These are phyloP conservation scores for Tolypocladium endophyticum DNA, from an alignment of 2,329 filamentous ascomycete species.

Conservation along the genomic window DNA sequence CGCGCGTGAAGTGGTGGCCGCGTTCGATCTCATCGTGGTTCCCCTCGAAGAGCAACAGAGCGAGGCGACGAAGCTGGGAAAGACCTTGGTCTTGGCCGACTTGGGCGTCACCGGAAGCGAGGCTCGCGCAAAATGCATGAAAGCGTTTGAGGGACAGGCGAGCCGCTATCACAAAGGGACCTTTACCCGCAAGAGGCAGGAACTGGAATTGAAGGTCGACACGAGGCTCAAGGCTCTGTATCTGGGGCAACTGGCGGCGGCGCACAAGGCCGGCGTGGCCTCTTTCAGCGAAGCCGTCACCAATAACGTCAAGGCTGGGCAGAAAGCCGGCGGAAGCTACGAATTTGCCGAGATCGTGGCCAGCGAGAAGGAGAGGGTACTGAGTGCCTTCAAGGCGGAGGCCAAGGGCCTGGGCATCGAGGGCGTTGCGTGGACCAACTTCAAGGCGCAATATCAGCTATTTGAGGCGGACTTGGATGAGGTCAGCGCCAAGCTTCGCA, in stretches of 20 bases:
- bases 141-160: constrained; percentile 81
- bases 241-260: constrained; percentile 75
- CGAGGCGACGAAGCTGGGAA: constrained; percentile 62
- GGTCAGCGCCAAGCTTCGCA: constrained; percentile 72
- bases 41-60: constrained; percentile 83
- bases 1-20: constrained; percentile 71
- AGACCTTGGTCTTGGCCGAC: constrained; percentile 59
- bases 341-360: constrained; percentile 94
- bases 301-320: constrained; percentile 77
- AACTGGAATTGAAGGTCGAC: constrained; percentile 81
- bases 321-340: constrained; percentile 83
- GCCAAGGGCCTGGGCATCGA: constrained; percentile 66
- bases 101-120: constrained; percentile 64
- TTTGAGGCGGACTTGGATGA: constrained; percentile 89
- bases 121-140: constrained; percentile 63
- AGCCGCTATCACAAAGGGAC: constrained; percentile 96
- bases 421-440: constrained; percentile 79
- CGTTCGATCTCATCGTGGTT: constrained; percentile 70
- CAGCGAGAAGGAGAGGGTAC: constrained; percentile 65
- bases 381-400: constrained; percentile 66
- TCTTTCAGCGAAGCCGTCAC: constrained; percentile 82
- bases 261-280: constrained; percentile 77
- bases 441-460: constrained; percentile 65
- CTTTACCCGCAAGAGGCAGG: constrained; percentile 72
- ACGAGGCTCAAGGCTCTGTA: constrained; percentile 80